A percentile compares a stretch with the other conserved stretches of the same genome.
These are phyloP conservation scores for Colletotrichum truncatum DNA, from an alignment of 2,329 filamentous ascomycete species.

Conservation along the genomic window DNA sequence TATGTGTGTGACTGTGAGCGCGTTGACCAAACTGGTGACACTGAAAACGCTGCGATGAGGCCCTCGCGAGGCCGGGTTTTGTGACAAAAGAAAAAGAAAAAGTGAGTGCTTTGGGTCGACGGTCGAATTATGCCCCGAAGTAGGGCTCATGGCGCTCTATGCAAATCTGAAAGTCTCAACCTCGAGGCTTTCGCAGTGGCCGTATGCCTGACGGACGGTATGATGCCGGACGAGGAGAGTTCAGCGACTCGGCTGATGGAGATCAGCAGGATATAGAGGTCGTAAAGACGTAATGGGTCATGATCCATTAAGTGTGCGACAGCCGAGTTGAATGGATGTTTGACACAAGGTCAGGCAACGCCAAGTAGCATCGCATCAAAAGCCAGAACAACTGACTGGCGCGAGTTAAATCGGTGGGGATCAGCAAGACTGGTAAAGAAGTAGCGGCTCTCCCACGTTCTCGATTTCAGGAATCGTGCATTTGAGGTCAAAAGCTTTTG, in stretches of 20 bases:
- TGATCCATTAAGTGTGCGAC: conserved; percentile 29
- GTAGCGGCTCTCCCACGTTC: conserved; percentile 93
- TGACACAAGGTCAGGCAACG: neutral
- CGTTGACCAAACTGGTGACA: conserved; percentile 17
- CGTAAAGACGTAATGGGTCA: conserved; percentile 32
- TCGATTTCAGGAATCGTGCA: conserved; percentile 99
- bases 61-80: conserved; percentile 10
- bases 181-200: conserved; percentile 1
- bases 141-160: conserved; percentile 15
- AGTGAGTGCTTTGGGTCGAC: conserved; percentile 14
- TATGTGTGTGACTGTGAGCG: conserved; percentile 1
- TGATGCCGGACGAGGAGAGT: neutral
- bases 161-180: conserved; percentile 10
- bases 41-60: conserved; percentile 13
- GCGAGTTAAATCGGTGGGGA: neutral
- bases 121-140: conserved; percentile 3
- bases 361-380: neutral
- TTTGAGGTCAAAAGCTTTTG: conserved; percentile 98
- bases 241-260: conserved; percentile 17
- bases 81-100: conserved; percentile 21
- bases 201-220: neutral
- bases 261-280: conserved; percentile 23
- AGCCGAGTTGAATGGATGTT: conserved; percentile 1
- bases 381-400: neutral
- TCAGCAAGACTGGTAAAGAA: conserved; percentile 81